These are phyloP conservation scores for Fraxinus angustifolia DNA, from an alignment of 305 asterid genomes.

Conservation along the genomic window DNA sequence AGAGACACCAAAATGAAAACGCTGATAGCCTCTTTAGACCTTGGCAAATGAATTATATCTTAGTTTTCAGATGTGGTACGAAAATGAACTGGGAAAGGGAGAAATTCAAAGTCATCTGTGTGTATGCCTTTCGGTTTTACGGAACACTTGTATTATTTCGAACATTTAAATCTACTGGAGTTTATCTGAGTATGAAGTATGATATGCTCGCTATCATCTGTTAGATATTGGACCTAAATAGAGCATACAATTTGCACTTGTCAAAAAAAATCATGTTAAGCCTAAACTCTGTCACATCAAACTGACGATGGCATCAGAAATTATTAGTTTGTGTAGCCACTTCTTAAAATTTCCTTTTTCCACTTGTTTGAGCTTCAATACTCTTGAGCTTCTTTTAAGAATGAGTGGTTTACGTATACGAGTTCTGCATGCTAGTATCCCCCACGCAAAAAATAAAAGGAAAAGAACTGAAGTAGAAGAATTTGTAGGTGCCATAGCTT, in stretches of 20 bases:
- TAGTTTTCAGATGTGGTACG: neutral
- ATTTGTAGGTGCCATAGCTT: neutral
- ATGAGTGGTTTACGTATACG: neutral
- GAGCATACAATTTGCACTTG: neutral
- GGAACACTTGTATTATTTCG: neutral
- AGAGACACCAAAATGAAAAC: neutral
- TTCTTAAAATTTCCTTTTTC: neutral
- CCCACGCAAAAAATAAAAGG: neutral
- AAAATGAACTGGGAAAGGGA: neutral
- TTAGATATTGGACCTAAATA: neutral
- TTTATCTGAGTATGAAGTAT: neutral
- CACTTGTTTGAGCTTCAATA: neutral
- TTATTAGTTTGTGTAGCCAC: neutral
- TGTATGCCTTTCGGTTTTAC: neutral
- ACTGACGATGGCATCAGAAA: neutral
- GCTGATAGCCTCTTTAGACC: neutral
- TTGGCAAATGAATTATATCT: neutral
- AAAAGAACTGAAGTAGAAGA: neutral
- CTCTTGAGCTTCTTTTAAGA: neutral
- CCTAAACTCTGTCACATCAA: neutral
- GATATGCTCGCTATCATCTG: neutral
- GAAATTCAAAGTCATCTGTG: neutral
- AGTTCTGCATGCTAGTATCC: neutral
- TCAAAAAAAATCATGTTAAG: neutral
- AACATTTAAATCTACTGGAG: neutral